These are phyloP conservation scores for Phylloboletellus chloephorus DNA, from an alignment of 1,284 basidiomycete genomes.

Conservation along the genomic window DNA sequence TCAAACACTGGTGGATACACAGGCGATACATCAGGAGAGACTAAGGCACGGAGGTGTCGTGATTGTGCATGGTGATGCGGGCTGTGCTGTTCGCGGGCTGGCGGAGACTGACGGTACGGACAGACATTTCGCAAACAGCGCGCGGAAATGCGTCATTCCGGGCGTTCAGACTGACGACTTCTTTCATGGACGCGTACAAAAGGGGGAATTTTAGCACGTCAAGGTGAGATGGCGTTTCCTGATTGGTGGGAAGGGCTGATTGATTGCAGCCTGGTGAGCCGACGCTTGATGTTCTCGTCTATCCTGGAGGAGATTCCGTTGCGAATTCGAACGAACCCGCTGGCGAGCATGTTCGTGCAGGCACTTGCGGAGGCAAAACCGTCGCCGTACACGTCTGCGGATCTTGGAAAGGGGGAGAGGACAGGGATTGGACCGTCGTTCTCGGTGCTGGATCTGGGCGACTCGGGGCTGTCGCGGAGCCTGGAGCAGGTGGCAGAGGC, in stretches of 20 bases:
- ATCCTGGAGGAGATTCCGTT: constrained; percentile 90
- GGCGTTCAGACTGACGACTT: constrained; percentile 82
- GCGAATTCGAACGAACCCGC: constrained; percentile 81
- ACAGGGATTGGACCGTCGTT: constrained; percentile 50
- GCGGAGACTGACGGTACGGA: constrained; percentile 15
- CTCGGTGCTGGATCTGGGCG: constrained; percentile 58
- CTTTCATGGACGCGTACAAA: constrained; percentile 85
- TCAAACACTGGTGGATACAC: constrained; percentile 84
- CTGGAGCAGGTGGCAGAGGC: constrained; percentile 82
- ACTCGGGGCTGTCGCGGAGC: constrained; percentile 56
- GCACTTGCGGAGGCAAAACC: constrained; percentile 50
- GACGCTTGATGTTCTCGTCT: constrained; percentile 84
- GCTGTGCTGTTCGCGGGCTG: not conserved
- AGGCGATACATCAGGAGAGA: constrained; percentile 77
- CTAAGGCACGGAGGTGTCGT: constrained; percentile 84
- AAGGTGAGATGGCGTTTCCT: constrained; percentile 46
- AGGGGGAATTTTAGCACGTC: constrained; percentile 83
- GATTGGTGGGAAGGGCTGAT: constrained; percentile 15
- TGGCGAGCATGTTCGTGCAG: constrained; percentile 82
- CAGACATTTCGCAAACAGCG: constrained; percentile 69
- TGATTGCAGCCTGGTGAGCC: constrained; percentile 68
- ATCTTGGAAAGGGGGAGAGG: constrained; percentile 36
- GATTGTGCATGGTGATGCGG: constrained; percentile 73
- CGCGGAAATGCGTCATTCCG: constrained; percentile 88
- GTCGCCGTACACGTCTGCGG: constrained; percentile 32